Base-by-base conservation (phyloP, 306 rosid species). In the Trifolium dubium region DNA sequence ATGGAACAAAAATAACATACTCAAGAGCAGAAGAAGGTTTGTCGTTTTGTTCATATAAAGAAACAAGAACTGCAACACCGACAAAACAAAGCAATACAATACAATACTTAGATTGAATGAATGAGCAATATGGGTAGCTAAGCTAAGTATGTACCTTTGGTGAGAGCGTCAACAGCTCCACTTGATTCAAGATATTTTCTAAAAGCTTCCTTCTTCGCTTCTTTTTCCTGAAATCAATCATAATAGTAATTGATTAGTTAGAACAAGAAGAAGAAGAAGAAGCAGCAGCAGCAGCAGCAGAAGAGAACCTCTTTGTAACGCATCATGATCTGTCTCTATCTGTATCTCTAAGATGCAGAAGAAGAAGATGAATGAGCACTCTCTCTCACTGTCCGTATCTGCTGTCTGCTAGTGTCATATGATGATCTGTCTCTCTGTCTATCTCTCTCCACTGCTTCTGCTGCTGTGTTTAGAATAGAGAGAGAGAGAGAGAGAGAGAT, bases 21-120 rank as follows among this genome's bases (percentile, higher is more conserved):
- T 91, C 94, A 58, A 94, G 89, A n/a, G 94, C 97, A 82, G 97
- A 88, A 64, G 92, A 87, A 85, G 98, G 97, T 85, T 91, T 93
- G 76, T 91, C 97, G 82, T 93, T 85, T 81, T 93, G 98, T 88
- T 93, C 97, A 56, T 93, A 93, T 30, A 93, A 86, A 49, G 98
- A 79, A 84, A 91, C 97, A 62, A 93, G 88, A 86, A 89, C 98
- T 91, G 85, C 62, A 86, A 76, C 28, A 23, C 8, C 18, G 67
- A 55, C 74, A 64, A 34, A 6, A 4, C 23, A n/a, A n/a, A 50
- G 14, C 17, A 5, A 69, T 1, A 1, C 10, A 51, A 2, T 7
- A 54, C 60, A 28, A 56, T 14, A 23, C 23, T 79, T 32, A 1
- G 17, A 49, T 30, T 17, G 10, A 77, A 5, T 9, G 34, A 70